Conservation (phyloP, 768 basidiomycete genomes). For the Phylloporus rhodoxanthus region DNA sequence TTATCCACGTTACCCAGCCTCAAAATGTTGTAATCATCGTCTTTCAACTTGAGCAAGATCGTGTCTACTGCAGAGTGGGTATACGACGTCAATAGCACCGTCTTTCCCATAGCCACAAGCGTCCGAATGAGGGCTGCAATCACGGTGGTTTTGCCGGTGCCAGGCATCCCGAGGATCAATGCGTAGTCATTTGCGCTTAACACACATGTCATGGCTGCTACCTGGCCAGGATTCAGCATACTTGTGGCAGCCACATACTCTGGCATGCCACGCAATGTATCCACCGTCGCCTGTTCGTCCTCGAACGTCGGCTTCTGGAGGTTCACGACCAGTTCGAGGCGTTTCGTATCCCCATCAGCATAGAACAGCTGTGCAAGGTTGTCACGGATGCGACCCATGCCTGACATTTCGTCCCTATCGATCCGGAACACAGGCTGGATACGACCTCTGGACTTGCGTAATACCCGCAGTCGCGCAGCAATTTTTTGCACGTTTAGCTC, state of each 20-base stretch:
- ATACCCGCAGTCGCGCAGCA: slow-evolving; percentile 31
- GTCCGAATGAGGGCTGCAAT: slow-evolving; percentile 82
- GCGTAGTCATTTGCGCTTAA: slow-evolving; percentile 84
- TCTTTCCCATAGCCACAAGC: slow-evolving; percentile 77
- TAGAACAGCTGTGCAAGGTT: slow-evolving; percentile 90
- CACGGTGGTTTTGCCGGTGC: slow-evolving; percentile 96
- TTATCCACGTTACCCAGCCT: slow-evolving; percentile 90
- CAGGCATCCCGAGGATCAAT: slow-evolving; percentile 94
- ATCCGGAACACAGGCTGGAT: slow-evolving; percentile 59
- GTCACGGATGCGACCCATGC: slow-evolving; percentile 83
- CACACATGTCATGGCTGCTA: slow-evolving; percentile 64
- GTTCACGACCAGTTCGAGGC: slow-evolving; percentile 78
- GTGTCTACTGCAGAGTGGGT: slow-evolving; percentile 99
- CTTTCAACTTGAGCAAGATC: slow-evolving; percentile 78
- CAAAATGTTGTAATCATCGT: slow-evolving; percentile 67
- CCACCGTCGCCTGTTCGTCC: slow-evolving; percentile 18
- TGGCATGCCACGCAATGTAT: slow-evolving; percentile 17
- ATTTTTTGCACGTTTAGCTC: slow-evolving; percentile 51
- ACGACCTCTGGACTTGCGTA: slow-evolving; percentile 12
- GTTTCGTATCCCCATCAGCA: slow-evolving; percentile 60
- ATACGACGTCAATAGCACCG: slow-evolving; percentile 83
- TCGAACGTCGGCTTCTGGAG: slow-evolving; percentile 64
- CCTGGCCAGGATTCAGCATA: slow-evolving; percentile 67
- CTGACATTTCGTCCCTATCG: slow-evolving; percentile 90
- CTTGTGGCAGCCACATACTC: slow-evolving; percentile 30